Conservation (phyloP, 495 filamentous ascomycete genomes). For the Antarctomyces pellizariae region DNA sequence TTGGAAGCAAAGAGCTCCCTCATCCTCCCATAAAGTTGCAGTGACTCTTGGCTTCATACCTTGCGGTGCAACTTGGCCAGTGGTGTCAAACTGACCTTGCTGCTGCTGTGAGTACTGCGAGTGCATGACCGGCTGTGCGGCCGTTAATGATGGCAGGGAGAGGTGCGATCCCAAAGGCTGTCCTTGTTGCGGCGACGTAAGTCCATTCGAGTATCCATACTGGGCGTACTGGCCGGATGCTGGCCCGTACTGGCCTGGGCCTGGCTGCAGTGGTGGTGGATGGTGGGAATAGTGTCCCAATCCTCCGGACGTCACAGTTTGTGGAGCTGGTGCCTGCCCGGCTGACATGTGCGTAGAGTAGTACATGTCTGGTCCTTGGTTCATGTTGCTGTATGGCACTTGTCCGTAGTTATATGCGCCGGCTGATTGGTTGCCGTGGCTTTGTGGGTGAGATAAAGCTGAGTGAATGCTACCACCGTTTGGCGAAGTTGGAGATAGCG, state of each 20-base stretch:
- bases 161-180: conserved; percentile 35
- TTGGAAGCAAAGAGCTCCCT: conserved; percentile 93
- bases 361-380: conserved; percentile 68
- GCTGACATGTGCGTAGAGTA: conserved; percentile 64
- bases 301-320: conserved; percentile 55
- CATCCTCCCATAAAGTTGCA: conserved; percentile 94
- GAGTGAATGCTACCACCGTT: conserved; percentile 17
- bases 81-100: conserved; percentile 58
- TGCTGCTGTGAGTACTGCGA: conserved; percentile 25
- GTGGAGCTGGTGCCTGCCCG: conserved; percentile 54
- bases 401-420: conserved; percentile 24
- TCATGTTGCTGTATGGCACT: conserved; percentile 50
- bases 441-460: conserved; percentile 24
- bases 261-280: conserved; percentile 63
- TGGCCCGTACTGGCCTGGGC: conserved; percentile 40
- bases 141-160: conserved; percentile 36
- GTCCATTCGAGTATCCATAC: conserved; percentile 50
- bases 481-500: conserved; percentile 26
- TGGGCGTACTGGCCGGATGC: conserved; percentile 38
- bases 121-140: conserved; percentile 24
- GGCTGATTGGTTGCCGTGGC: conserved; percentile 20
- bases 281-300: conserved; percentile 47
- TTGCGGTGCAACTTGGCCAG: conserved; percentile 82
- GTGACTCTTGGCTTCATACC: conserved; percentile 97
- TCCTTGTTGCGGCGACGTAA: conserved; percentile 49